These are phyloP conservation scores for Oenanthe sinensis DNA, from an alignment of 129 eudicot species.

Conservation along the genomic window DNA sequence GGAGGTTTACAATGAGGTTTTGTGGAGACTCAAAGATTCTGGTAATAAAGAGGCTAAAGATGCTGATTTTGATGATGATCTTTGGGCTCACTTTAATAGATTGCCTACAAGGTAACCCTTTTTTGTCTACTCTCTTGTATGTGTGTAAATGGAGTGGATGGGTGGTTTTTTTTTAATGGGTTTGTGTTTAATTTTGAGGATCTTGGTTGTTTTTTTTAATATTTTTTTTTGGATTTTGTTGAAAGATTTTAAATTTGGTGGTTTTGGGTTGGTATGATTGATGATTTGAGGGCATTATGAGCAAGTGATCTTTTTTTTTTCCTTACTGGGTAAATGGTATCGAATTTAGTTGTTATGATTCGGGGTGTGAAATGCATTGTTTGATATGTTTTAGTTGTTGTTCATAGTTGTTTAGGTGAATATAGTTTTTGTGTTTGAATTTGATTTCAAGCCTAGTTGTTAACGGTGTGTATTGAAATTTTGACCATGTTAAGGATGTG, in stretches of 20 bases:
- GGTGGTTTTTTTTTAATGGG: not conserved
- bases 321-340: not conserved
- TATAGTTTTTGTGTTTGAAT: not conserved
- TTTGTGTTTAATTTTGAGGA: not conserved
- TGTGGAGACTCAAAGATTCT: constrained; percentile 63
- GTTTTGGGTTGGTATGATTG: not conserved
- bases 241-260: not conserved
- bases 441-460: not conserved
- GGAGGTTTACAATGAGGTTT: constrained; percentile 86
- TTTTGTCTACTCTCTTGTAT: not conserved
- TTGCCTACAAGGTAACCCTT: constrained; percentile 61
- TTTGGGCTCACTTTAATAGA: constrained; percentile 88
- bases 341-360: not conserved
- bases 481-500: constrained; percentile 10
- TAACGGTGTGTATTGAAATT: not conserved
- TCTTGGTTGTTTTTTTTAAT: not conserved
- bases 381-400: not conserved
- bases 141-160: not conserved
- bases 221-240: not conserved
- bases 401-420: too few species aligned
- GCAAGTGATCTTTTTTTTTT: not conserved
- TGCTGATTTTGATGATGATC: constrained; percentile 79
- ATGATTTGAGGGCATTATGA: not conserved
- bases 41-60: constrained; percentile 36
- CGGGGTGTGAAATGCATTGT: not conserved